Percentiles rank a stretch among this genome's conserved stretches.
These are phyloP conservation scores for Naematelia encephala DNA, from an alignment of 768 basidiomycete species.

Conservation along the genomic window DNA sequence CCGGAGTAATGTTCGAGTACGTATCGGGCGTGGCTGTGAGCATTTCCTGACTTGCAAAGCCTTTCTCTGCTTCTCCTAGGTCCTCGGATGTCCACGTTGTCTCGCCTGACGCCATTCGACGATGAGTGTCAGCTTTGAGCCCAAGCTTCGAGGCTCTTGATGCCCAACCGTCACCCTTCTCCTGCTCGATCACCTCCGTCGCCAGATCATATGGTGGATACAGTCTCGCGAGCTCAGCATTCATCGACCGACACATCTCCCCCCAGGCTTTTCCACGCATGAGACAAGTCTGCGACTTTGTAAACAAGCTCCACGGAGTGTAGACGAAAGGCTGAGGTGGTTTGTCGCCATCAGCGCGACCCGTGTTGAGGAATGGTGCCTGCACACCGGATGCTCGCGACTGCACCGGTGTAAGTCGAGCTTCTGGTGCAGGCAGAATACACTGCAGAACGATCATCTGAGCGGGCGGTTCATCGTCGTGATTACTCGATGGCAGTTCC, in stretches of 20 bases:
- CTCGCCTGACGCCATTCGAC: background rate
- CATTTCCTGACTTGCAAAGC: background rate
- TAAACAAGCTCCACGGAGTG: constrained; percentile 49
- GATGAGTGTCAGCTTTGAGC: background rate
- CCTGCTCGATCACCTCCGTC: constrained; percentile 11
- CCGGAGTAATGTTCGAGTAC: background rate
- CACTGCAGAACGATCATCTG: constrained; percentile 49
- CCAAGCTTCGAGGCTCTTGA: background rate
- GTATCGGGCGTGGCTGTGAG: background rate
- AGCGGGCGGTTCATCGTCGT: constrained; percentile 46
- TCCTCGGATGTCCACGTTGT: constrained; percentile 17
- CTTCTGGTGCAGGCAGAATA: constrained; percentile 42
- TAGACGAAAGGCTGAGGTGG: constrained; percentile 48
- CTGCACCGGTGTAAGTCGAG: constrained; percentile 33
- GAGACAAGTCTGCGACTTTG: constrained; percentile 37
- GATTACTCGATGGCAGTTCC: constrained; percentile 43
- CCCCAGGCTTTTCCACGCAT: background rate
- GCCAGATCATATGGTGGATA: background rate
- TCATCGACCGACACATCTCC: background rate
- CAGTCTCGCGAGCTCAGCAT: background rate
- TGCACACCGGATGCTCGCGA: constrained; percentile 38
- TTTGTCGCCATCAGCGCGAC: constrained; percentile 35
- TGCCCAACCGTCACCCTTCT: background rate
- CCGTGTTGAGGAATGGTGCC: constrained; percentile 22
- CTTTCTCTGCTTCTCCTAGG: background rate